Conservation (phyloP, 2,329 filamentous ascomycete genomes). For the Fusarium sterilihyphosum region DNA sequence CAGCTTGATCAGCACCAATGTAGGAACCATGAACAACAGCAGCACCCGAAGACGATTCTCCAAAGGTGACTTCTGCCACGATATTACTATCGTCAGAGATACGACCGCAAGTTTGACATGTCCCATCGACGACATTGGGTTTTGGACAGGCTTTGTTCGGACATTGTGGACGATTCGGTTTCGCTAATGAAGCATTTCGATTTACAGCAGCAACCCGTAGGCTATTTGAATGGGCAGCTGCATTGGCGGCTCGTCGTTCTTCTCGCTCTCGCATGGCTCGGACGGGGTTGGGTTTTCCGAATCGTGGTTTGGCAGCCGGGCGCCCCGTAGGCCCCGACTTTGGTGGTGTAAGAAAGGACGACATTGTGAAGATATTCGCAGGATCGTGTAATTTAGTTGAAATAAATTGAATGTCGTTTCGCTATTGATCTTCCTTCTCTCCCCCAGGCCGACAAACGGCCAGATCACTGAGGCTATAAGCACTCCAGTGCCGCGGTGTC, state of each 20-base stretch:
- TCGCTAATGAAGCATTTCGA: slow-evolving; percentile 46
- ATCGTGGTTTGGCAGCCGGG: slow-evolving; percentile 51
- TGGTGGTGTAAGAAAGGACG: slow-evolving; percentile 57
- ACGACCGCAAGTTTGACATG: slow-evolving; percentile 86
- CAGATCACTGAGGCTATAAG: not conserved
- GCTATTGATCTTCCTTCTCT: slow-evolving; percentile 1
- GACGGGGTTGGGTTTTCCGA: slow-evolving; percentile 57
- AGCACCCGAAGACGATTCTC: slow-evolving; percentile 85
- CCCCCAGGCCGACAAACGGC: slow-evolving; percentile 31
- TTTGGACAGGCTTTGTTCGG: slow-evolving; percentile 70
- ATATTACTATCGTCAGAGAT: slow-evolving; percentile 89
- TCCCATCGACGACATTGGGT: slow-evolving; percentile 70
- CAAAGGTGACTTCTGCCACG: slow-evolving; percentile 90
- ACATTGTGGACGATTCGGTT: slow-evolving; percentile 57
- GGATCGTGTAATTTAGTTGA: not conserved
- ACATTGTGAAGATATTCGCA: slow-evolving; percentile 50
- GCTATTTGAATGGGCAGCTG: slow-evolving; percentile 39
- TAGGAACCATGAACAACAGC: slow-evolving; percentile 92
- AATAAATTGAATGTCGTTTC: not conserved
- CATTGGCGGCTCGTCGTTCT: slow-evolving; percentile 54
- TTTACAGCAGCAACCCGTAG: slow-evolving; percentile 45
- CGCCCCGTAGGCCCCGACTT: slow-evolving; percentile 47
- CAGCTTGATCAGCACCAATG: slow-evolving; percentile 85
- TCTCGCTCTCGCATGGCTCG: slow-evolving; percentile 64
- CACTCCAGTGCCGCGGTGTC: slow-evolving; percentile 1